A percentile compares a stretch with the other conserved stretches of the same genome.
These are phyloP conservation scores for Argentina anserina DNA, from an alignment of 306 rosid species.

Conservation along the genomic window DNA sequence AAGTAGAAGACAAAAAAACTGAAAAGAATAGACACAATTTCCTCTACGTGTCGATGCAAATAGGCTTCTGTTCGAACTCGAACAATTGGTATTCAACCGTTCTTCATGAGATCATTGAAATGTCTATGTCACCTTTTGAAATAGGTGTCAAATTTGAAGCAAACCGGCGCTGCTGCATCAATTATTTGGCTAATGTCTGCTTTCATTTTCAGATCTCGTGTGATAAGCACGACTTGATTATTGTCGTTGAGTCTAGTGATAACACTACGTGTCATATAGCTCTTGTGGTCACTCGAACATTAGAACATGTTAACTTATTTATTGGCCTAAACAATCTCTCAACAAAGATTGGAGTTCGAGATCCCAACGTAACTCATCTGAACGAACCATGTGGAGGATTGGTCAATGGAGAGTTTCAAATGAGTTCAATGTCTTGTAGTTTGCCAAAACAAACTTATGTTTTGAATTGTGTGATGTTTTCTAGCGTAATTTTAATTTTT, in stretches of 20 bases:
- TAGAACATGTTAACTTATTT: not conserved
- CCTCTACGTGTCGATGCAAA: not conserved
- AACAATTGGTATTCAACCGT: not conserved
- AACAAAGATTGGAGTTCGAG: not conserved
- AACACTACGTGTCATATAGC: not conserved
- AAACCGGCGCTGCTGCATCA: not conserved
- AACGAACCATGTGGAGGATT: not conserved
- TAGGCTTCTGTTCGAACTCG: not conserved
- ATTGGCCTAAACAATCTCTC: not conserved
- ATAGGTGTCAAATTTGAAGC: not conserved
- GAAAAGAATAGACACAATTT: not conserved
- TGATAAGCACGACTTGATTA: not conserved
- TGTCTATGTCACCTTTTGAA: not conserved
- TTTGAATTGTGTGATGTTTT: too few relatives aligned
- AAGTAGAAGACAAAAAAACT: not conserved
- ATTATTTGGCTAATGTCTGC: not conserved
- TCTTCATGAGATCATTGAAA: not conserved
- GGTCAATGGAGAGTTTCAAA: not conserved
- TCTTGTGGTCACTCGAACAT: not conserved
- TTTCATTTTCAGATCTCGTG: not conserved
- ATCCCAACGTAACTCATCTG: not conserved
- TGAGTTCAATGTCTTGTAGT: not conserved
- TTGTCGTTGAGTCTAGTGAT: not conserved
- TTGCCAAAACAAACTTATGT: too few relatives aligned
- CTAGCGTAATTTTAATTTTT: too few relatives aligned